phyloP scores from a whole-genome alignment of 2,329 filamentous ascomycete species.

The Diaporthe vexans region DNA sequence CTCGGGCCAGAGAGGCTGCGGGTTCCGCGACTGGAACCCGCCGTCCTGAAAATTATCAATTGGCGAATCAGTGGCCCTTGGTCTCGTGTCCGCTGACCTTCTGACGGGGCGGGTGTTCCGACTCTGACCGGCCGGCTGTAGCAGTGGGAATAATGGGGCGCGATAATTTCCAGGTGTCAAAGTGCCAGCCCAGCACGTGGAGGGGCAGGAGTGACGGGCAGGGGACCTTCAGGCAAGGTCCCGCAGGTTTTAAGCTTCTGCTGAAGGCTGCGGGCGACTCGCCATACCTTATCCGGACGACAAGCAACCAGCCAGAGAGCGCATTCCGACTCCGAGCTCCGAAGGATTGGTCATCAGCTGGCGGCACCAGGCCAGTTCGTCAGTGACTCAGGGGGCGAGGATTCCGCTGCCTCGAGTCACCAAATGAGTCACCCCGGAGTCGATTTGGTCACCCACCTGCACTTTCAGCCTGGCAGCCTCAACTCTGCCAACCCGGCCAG shows the following conservation, averaged over 20 bases:
- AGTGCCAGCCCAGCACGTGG: background rate
- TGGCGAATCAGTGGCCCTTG: conserved; percentile 35
- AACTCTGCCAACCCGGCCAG: background rate
- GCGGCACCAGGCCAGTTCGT: conserved; percentile 11
- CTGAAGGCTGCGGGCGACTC: conserved; percentile 28
- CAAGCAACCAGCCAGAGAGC: background rate
- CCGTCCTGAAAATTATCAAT: conserved; percentile 37
- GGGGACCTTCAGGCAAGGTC: background rate
- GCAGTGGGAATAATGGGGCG: conserved; percentile 20
- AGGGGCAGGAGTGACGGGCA: too few relatives aligned
- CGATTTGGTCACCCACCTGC: background rate
- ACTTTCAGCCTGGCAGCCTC: background rate
- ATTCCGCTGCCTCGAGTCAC: conserved; percentile 15
- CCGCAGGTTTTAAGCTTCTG: conserved; percentile 27
- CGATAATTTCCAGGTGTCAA: conserved; percentile 18
- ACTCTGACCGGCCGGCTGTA: conserved; percentile 37
- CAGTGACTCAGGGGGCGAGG: conserved; percentile 40
- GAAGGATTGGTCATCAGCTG: conserved; percentile 39
- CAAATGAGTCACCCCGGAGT: conserved; percentile 40
- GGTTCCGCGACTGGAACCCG: background rate
- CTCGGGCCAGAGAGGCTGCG: conserved; percentile 1
- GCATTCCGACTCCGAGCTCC: conserved; percentile 39
- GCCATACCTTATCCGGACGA: conserved; percentile 13
- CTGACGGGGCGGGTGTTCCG: conserved; percentile 27
- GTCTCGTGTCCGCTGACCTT: conserved; percentile 31